These are phyloP conservation scores for Blastobotrys attinorum DNA, from an alignment of 805 yeast species.

Conservation along the genomic window DNA sequence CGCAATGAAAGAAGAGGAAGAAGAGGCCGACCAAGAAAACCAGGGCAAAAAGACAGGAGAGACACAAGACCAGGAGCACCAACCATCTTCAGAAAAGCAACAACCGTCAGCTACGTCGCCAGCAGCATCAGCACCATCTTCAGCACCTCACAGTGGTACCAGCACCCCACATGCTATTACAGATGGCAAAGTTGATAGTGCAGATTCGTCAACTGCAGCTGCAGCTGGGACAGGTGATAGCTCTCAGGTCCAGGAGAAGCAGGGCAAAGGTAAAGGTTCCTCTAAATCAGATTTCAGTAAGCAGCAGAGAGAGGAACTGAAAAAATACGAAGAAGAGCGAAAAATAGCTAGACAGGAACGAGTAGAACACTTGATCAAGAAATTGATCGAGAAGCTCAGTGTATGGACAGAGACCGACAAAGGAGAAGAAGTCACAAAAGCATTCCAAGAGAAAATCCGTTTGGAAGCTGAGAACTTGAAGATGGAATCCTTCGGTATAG, in stretches of 20 bases:
- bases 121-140: constrained; percentile 4
- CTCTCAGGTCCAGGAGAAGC: constrained; percentile 13
- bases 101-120: neutral
- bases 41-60: constrained; percentile 13
- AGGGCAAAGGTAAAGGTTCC: constrained; percentile 26
- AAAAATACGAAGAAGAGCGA: constrained; percentile 71
- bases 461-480: constrained; percentile 87
- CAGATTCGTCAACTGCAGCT: neutral
- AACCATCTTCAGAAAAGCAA: neutral
- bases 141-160: too few relatives aligned
- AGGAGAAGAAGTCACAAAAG: constrained; percentile 50
- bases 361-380: constrained; percentile 52
- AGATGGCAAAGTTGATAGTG: neutral
- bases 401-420: constrained; percentile 55
- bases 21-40: constrained; percentile 12
- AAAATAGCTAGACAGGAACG: constrained; percentile 55
- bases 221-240: constrained; percentile 11
- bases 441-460: constrained; percentile 57
- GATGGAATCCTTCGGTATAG: constrained; percentile 92
- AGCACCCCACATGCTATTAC: neutral
- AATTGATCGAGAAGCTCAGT: constrained; percentile 47
- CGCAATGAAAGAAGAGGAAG: constrained; percentile 39
- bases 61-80: constrained; percentile 5
- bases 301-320: constrained; percentile 44
- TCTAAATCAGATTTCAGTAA: constrained; percentile 30